Evolutionary conservation across 805 yeast species (phyloP).

Genomic region (Barnettozyma sucrosica): DNA sequence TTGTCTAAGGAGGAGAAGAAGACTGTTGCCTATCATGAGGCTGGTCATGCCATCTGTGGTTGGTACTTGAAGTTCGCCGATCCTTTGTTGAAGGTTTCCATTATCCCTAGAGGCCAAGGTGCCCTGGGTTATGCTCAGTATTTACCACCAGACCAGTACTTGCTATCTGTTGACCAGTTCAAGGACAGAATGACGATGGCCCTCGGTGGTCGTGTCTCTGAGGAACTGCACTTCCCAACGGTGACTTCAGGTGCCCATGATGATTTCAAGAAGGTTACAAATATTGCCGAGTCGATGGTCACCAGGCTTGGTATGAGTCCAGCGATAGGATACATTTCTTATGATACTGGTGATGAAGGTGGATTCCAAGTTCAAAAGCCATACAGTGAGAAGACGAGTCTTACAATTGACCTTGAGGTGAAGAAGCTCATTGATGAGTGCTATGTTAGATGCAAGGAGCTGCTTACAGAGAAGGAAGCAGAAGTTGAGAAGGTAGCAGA

Average conservation of each 20-base stretch:
- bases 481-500: constrained; percentile 70
- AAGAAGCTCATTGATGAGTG: constrained; percentile 61
- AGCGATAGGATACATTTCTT: constrained; percentile 62
- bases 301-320: constrained; percentile 84
- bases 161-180: constrained; percentile 71
- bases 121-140: constrained; percentile 98
- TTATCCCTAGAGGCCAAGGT: constrained; percentile 95
- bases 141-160: constrained; percentile 82
- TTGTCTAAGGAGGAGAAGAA: constrained; percentile 81
- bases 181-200: constrained; percentile 90
- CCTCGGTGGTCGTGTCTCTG: constrained; percentile 87
- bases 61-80: constrained; percentile 92
- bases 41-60: constrained; percentile 98
- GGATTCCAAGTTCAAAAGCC: constrained; percentile 54
- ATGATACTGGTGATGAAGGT: constrained; percentile 44
- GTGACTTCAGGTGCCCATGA: constrained; percentile 92
- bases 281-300: constrained; percentile 87
- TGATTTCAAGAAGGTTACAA: constrained; percentile 87
- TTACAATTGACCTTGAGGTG: constrained; percentile 62
- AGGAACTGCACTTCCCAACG: constrained; percentile 78
- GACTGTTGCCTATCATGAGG: constrained; percentile 95
- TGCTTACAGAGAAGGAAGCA: constrained; percentile 52
- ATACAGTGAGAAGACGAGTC: constrained; percentile 68
- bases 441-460: constrained; percentile 49
- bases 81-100: constrained; percentile 91